These are phyloP conservation scores for Arthrobotrys iridis DNA, from an alignment of 2,329 filamentous ascomycete genomes.

Conservation along the genomic window DNA sequence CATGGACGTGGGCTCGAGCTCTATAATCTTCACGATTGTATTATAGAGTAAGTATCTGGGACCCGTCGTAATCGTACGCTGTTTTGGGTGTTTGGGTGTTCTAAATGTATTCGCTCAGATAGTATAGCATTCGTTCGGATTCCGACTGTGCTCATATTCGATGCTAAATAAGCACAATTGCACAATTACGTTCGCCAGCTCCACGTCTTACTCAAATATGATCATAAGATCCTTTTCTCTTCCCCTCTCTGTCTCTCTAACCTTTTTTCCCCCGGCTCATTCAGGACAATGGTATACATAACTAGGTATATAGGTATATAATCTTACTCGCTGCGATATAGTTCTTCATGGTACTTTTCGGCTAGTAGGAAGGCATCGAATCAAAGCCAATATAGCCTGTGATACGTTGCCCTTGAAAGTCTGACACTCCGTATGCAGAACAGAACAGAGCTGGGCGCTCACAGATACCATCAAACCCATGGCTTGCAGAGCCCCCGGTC, in stretches of 20 bases:
- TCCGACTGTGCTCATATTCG: background rate
- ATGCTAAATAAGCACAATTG: background rate
- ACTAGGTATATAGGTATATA: too few species aligned
- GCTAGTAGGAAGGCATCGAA: background rate
- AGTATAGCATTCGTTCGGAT: too few species aligned
- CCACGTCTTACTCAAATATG: background rate
- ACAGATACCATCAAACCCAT: background rate
- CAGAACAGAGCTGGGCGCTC: slow-evolving; percentile 1
- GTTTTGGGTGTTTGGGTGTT: background rate
- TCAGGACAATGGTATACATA: background rate
- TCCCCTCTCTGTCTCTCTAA: background rate
- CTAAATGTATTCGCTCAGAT: too few species aligned
- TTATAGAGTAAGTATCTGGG: background rate
- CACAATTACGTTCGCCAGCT: background rate
- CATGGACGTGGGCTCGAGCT: slow-evolving; percentile 4
- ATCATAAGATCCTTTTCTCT: too few species aligned
- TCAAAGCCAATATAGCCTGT: slow-evolving; percentile 29
- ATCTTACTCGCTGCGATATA: background rate
- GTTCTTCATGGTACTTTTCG: background rate
- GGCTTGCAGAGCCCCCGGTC: slow-evolving; percentile 7
- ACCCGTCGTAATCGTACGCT: background rate
- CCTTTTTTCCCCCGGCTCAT: background rate
- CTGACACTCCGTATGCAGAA: slow-evolving; percentile 23
- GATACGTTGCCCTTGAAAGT: slow-evolving; percentile 14
- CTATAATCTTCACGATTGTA: background rate